Percentiles rank a stretch among this genome's conserved stretches.
These are phyloP conservation scores for Diaporthe caulivora DNA, from an alignment of 2,329 filamentous ascomycete genomes.

Conservation along the genomic window DNA sequence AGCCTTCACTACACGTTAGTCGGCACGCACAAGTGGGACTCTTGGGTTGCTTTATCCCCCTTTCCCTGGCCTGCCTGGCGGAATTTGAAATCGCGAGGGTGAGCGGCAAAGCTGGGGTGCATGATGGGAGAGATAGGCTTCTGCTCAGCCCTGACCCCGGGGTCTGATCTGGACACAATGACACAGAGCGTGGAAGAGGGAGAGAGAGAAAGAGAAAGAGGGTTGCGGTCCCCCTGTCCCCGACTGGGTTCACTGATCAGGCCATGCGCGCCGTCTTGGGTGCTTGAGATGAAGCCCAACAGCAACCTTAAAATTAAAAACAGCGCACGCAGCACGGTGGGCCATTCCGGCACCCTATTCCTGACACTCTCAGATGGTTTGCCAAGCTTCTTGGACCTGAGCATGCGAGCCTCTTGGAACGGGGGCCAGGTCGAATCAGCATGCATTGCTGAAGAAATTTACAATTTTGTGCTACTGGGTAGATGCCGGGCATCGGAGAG, in stretches of 20 bases:
- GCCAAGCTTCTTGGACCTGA: slow-evolving; percentile 19
- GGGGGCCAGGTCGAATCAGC: slow-evolving; percentile 12
- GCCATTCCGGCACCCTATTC: not conserved
- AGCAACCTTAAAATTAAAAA: slow-evolving; percentile 25
- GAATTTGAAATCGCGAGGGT: slow-evolving; percentile 11
- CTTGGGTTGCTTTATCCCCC: slow-evolving; percentile 16
- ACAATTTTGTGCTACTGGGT: slow-evolving; percentile 23
- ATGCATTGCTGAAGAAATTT: slow-evolving; percentile 15
- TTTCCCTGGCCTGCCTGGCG: not conserved
- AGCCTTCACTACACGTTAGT: not conserved
- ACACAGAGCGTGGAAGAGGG: too few species aligned
- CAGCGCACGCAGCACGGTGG: not conserved
- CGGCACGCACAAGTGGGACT: not conserved
- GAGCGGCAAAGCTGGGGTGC: slow-evolving; percentile 29
- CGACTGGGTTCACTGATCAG: slow-evolving; percentile 24
- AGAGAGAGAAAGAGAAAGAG: not conserved
- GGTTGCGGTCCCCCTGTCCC: not conserved
- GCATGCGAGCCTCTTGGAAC: not conserved
- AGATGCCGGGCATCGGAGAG: slow-evolving; percentile 29
- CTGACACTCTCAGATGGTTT: slow-evolving; percentile 16
- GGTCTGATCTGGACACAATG: not conserved
- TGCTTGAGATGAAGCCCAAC: slow-evolving; percentile 18
- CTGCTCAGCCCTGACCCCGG: not conserved
- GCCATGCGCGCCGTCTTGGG: slow-evolving; percentile 23
- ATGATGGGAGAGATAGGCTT: not conserved